Conservation (phyloP, 2,329 filamentous ascomycete species). For the Aspergillus nomiae region DNA sequence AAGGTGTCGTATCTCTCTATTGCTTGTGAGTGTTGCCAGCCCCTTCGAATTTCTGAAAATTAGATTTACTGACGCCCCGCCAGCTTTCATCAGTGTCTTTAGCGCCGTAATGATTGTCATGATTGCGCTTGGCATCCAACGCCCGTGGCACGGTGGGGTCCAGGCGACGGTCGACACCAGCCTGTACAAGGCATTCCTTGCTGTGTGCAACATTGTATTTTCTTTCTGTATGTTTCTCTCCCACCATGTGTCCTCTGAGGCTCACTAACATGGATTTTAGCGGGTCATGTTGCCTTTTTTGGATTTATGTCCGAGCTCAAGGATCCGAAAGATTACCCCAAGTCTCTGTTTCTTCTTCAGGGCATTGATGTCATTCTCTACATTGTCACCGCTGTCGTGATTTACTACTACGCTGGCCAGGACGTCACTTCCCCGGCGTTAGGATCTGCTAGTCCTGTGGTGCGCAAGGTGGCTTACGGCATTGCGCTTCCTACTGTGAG, state of each 20-base stretch:
- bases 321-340: slow-evolving; percentile 59
- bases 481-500: slow-evolving; percentile 63
- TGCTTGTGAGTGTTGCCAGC: slow-evolving; percentile 35
- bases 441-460: slow-evolving; percentile 56
- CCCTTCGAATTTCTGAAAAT: not conserved
- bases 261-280: slow-evolving; percentile 50
- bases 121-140: slow-evolving; percentile 59
- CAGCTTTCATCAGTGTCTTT: slow-evolving; percentile 61
- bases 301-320: slow-evolving; percentile 65
- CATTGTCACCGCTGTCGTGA: slow-evolving; percentile 64
- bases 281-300: slow-evolving; percentile 67
- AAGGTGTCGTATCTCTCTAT: slow-evolving; percentile 62
- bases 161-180: slow-evolving; percentile 40
- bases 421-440: slow-evolving; percentile 65
- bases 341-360: slow-evolving; percentile 63
- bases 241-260: slow-evolving; percentile 48
- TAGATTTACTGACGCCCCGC: not conserved
- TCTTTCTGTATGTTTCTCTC: slow-evolving; percentile 59
- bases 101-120: slow-evolving; percentile 65
- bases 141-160: slow-evolving; percentile 37
- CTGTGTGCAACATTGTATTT: slow-evolving; percentile 67
- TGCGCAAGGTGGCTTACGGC: slow-evolving; percentile 66
- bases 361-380: slow-evolving; percentile 61
- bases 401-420: slow-evolving; percentile 65
- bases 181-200: slow-evolving; percentile 58